A percentile compares a stretch with the other conserved stretches of the same genome.
Conservation (phyloP, 371 early-diverging fungal species). For the Encephalitozoon romaleae region DNA sequence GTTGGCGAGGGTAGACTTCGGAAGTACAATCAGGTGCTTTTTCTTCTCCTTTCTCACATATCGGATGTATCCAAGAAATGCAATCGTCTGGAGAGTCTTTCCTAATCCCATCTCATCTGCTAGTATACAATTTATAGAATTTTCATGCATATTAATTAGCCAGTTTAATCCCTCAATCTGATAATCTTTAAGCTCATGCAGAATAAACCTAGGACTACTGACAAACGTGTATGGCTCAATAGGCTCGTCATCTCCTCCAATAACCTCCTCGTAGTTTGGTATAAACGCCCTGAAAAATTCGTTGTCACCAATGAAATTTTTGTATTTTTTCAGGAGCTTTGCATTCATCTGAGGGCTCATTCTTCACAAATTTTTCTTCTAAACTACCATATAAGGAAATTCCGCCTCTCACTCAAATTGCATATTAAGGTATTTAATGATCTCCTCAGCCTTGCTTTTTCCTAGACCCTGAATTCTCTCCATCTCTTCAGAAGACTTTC, state of each 20-base stretch:
- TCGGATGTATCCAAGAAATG: conserved; percentile 62
- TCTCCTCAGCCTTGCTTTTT: conserved; percentile 6
- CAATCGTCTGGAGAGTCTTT: conserved; percentile 88
- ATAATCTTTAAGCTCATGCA: conserved; percentile 61
- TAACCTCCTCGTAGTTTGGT: neutral
- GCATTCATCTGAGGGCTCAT: conserved; percentile 39
- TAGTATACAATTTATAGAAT: conserved; percentile 88
- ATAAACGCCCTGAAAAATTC: conserved; percentile 51
- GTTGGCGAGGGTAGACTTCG: conserved; percentile 87
- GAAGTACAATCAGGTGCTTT: conserved; percentile 78
- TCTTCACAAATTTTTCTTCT: neutral
- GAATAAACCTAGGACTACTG: conserved; percentile 51
- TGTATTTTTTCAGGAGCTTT: conserved; percentile 47
- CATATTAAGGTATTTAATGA: conserved; percentile 33
- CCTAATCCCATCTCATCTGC: conserved; percentile 94
- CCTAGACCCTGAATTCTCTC: conserved; percentile 30
- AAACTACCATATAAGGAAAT: neutral
- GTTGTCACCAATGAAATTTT: conserved; percentile 54
- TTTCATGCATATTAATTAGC: conserved; percentile 85
- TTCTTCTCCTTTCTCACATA: conserved; percentile 43
- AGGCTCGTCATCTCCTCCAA: conserved; percentile 19
- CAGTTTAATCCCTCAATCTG: conserved; percentile 94
- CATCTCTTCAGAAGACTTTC: conserved; percentile 3
- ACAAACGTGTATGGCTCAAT: conserved; percentile 51
- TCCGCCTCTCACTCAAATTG: conserved; percentile 6